Evolutionary conservation across 495 filamentous ascomycete genomes (phyloP), one percentile per base, ranked within the genome.

Genomic region (Hypoxylon perforatum): DNA sequence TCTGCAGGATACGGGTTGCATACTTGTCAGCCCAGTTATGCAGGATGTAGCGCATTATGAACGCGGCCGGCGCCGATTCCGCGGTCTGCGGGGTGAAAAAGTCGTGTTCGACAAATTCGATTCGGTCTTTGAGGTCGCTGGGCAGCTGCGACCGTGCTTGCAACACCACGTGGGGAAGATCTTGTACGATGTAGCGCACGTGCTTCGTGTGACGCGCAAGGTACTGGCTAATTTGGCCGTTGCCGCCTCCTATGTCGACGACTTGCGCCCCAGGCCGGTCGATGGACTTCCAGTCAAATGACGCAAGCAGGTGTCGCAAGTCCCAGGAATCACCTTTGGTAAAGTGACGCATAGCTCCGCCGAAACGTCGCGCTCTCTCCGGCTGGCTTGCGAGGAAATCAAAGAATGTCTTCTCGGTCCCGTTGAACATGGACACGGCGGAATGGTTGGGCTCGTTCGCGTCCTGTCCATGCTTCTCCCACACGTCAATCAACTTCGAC

Each of bases 1-100:
- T 67, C 10, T 50, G 65, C 6, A 87, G 55, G 52, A 85, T 82
- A n/a, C 46, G 63, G 5, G 76, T 45, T 7, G 66, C 75, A 23
- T 83, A 69, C 15, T 72, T 65, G 39, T 81, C 73, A 1, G 73
- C 42, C 75, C 81, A 81, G 61, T 86, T 79, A 57, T 86, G 83
- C 17, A 87, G 53, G 33, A 86, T 75, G 51, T 73, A 71, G 2
- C 84, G 78, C 21, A 86, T 67, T 30, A 86, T 71, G 64, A 84
- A 87, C 4, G 82, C 75, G 51, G 85, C 81, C 0, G 38, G 38
- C 9, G n/a, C n/a, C n/a, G 83, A 65, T 10, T 51, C 56, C 35
- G 81, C 54, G 0, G 79, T 73, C 57, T 85, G 81, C 8, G 65
- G 61, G n/a, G 70, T 39, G 67, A 84, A 79, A 62, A 87, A 83